Percentiles rank a stretch among this genome's conserved stretches.
Evolutionary conservation across 345 rosid species (phyloP).

Genomic region (Orychophragmus violaceus): DNA sequence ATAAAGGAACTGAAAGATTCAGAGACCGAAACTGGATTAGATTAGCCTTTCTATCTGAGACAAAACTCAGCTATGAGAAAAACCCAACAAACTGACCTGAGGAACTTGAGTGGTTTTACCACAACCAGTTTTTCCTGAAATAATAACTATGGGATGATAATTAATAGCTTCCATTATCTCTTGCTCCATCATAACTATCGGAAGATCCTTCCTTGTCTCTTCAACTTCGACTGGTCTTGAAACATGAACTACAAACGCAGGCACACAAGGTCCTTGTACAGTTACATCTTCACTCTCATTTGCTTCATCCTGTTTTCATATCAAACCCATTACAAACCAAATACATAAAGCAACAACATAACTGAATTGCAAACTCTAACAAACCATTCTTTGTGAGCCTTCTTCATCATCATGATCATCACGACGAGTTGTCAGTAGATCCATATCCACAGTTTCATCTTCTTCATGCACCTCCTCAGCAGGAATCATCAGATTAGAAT

Average conservation of each 20-base stretch:
- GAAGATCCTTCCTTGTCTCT: constrained; percentile 71
- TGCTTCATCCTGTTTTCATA: constrained; percentile 33
- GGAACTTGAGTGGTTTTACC: constrained; percentile 99
- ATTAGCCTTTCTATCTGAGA: no score
- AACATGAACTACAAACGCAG: constrained; percentile 64
- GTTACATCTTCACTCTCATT: constrained; percentile 22
- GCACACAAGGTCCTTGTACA: constrained; percentile 33
- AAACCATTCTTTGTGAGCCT: constrained; percentile 30
- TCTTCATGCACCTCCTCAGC: constrained; percentile 24
- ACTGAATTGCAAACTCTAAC: not conserved
- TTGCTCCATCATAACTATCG: constrained; percentile 96
- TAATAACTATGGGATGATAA: constrained; percentile 49
- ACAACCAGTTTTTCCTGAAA: constrained; percentile 93
- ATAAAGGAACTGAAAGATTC: no score
- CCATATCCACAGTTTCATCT: constrained; percentile 16
- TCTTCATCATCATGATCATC: constrained; percentile 22
- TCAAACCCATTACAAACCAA: constrained; percentile 2
- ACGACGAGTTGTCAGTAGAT: not conserved
- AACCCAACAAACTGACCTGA: constrained; percentile 57
- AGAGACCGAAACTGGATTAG: constrained; percentile 63
- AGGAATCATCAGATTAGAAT: constrained; percentile 15
- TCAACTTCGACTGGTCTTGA: constrained; percentile 68
- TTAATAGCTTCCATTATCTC: constrained; percentile 95
- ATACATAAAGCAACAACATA: not conserved
- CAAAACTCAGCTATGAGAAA: not conserved